These are phyloP conservation scores for Penicillium sp. DNA, from an alignment of 2,329 filamentous ascomycete species.

Conservation along the genomic window DNA sequence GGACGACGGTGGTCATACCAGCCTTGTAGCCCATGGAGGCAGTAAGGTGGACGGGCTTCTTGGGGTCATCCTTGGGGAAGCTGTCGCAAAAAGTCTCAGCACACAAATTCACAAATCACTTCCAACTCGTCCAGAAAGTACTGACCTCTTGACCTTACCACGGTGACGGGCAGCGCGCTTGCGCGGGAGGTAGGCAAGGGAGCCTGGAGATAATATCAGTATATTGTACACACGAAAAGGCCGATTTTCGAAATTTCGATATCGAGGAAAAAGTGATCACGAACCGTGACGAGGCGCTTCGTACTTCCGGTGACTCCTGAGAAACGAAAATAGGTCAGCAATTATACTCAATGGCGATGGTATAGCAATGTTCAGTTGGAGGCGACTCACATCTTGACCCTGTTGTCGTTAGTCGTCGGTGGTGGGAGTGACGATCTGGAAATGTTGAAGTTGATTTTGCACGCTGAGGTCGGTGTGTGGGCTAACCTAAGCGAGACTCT, in stretches of 20 bases:
- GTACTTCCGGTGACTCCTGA: slow-evolving; percentile 63
- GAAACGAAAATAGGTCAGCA: slow-evolving; percentile 28
- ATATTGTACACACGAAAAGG: slow-evolving; percentile 27
- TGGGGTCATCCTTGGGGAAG: slow-evolving; percentile 99
- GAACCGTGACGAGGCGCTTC: slow-evolving; percentile 95
- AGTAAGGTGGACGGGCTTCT: slow-evolving; percentile 99
- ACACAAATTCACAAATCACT: slow-evolving; percentile 24
- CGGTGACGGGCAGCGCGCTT: slow-evolving; percentile 94
- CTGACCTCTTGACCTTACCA: slow-evolving; percentile 98
- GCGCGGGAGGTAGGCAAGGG: slow-evolving; percentile 79
- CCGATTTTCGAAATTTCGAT: slow-evolving; percentile 30
- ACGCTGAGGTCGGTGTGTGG: slow-evolving; percentile 40
- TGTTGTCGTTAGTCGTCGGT: slow-evolving; percentile 50
- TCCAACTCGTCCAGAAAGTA: slow-evolving; percentile 11
- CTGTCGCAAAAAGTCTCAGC: slow-evolving; percentile 51
- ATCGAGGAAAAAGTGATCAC: slow-evolving; percentile 66
- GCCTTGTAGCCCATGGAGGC: slow-evolving; percentile 99
- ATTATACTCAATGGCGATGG: slow-evolving; percentile 17
- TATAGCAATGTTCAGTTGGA: slow-evolving; percentile 7
- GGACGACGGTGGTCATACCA: slow-evolving; percentile 99
- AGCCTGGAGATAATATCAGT: slow-evolving; percentile 49
- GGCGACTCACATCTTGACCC: slow-evolving; percentile 48
- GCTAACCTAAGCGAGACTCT: slow-evolving; percentile 43
- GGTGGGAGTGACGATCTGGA: slow-evolving; percentile 43
- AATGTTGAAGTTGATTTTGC: slow-evolving; percentile 41